A percentile compares a stretch with the other conserved stretches of the same genome.
Conservation (phyloP, 2,329 filamentous ascomycete species). For the Venturia carpophila region DNA sequence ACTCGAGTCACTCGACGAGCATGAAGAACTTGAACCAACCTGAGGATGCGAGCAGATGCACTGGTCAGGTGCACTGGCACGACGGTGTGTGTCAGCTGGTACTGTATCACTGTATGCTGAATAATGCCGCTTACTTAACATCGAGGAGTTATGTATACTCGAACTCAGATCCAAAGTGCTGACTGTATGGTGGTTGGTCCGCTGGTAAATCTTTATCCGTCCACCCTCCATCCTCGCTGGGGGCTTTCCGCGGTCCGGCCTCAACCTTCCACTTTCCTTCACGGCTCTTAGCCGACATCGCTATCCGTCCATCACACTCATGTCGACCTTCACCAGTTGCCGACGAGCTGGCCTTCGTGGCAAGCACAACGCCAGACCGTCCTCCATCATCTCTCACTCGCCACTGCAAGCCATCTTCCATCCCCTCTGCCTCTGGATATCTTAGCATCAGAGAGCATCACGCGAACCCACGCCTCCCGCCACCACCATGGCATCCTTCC, state of each 20-base stretch:
- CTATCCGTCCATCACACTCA: neutral
- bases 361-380: neutral
- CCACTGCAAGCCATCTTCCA: no score
- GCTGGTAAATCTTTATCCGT: conserved; percentile 7
- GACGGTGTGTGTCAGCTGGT: no score
- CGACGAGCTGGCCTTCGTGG: neutral
- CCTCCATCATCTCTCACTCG: neutral
- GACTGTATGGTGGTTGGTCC: no score
- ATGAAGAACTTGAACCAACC: no score
- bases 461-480: neutral
- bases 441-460: neutral
- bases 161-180: no score
- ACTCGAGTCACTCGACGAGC: no score
- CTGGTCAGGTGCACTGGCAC: no score
- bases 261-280: neutral
- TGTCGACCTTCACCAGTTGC: neutral
- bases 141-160: no score
- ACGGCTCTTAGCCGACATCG: neutral
- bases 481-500: conserved; percentile 34
- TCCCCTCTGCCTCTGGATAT: neutral
- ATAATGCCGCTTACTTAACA: no score
- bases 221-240: neutral
- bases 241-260: neutral
- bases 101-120: no score
- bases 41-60: no score